Evolutionary conservation across 306 rosid genomes (phyloP).

Genomic region (Nissolia schottii): DNA sequence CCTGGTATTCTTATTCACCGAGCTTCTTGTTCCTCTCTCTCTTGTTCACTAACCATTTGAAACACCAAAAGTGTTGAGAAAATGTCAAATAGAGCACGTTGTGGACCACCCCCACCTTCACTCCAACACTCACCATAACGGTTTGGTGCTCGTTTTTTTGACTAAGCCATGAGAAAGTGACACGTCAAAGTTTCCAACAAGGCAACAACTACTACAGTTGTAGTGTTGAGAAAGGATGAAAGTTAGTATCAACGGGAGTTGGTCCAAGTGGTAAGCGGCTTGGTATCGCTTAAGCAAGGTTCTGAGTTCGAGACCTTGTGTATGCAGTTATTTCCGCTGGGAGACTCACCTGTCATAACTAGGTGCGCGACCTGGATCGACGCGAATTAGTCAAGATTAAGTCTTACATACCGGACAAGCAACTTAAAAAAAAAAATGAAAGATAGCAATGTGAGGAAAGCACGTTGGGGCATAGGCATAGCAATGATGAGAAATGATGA

Average conservation of each 20-base stretch:
- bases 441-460: conserved; percentile 1
- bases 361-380: too few species aligned
- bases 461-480: conserved; percentile 25
- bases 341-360: too few species aligned
- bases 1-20: neutral
- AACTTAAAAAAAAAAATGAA: too few species aligned
- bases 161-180: conserved; percentile 34
- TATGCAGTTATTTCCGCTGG: too few species aligned
- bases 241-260: too few species aligned
- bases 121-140: conserved; percentile 22
- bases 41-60: conserved; percentile 2
- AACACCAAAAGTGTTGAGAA: conserved; percentile 20
- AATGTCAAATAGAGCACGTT: conserved; percentile 22
- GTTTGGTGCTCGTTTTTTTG: conserved; percentile 35
- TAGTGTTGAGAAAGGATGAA: neutral
- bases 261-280: too few species aligned
- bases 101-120: conserved; percentile 28
- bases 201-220: neutral
- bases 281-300: too few species aligned
- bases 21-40: neutral
- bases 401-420: too few species aligned
- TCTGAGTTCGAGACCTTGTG: too few species aligned
- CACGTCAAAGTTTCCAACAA: conserved; percentile 7
- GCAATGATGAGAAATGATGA: conserved; percentile 22
- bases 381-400: too few species aligned